A percentile compares a stretch with the other conserved stretches of the same genome.
These are phyloP conservation scores for Macrocybe sp. DNA, from an alignment of 1,284 basidiomycete species.

Conservation along the genomic window DNA sequence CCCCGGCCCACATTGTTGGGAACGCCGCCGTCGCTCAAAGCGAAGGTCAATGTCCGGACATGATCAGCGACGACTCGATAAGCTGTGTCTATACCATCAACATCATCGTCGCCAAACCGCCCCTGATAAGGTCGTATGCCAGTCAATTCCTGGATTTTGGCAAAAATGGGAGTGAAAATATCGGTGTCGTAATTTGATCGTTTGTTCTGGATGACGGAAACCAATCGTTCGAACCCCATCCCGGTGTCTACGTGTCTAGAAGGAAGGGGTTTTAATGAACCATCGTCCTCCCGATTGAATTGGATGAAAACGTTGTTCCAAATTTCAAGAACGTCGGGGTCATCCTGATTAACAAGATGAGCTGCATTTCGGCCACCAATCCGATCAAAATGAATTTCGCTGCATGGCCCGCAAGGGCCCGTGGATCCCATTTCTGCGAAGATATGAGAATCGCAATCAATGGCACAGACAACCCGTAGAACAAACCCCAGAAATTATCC, in stretches of 20 bases:
- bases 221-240: conserved; percentile 98
- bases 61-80: conserved; percentile 98
- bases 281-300: conserved; percentile 93
- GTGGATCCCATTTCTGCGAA: conserved; percentile 93
- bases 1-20: conserved; percentile 96
- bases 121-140: conserved; percentile 86
- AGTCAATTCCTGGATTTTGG: conserved; percentile 85
- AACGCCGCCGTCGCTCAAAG: conserved; percentile 93
- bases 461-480: background rate
- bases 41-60: conserved; percentile 92
- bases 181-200: conserved; percentile 98
- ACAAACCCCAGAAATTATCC: conserved; percentile 98
- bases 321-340: conserved; percentile 95
- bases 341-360: conserved; percentile 90
- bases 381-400: conserved; percentile 96
- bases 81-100: conserved; percentile 94
- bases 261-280: conserved; percentile 77
- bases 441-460: conserved; percentile 4
- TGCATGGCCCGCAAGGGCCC: conserved; percentile 96
- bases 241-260: conserved; percentile 97
- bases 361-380: conserved; percentile 93
- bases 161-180: conserved; percentile 88
- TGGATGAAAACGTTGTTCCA: conserved; percentile 99
- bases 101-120: conserved; percentile 90
- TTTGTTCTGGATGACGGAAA: conserved; percentile 90